phyloP scores from a whole-genome alignment of 2,329 filamentous ascomycete species.

The Aspergillus quadricinctus region DNA sequence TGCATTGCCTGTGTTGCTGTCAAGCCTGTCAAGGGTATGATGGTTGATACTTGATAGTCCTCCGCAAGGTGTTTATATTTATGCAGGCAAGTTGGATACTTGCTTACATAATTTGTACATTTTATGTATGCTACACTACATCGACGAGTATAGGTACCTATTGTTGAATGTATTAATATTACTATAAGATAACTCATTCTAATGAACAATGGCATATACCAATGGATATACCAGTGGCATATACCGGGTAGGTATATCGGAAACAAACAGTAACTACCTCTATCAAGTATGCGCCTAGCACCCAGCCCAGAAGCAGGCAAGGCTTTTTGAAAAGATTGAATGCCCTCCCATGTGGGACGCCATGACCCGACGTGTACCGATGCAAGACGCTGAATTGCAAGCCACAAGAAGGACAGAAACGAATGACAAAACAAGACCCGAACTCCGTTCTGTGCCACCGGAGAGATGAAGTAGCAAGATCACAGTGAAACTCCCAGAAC shows the following conservation, averaged over 20 bases:
- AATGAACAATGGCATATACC: background rate
- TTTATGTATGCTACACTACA: background rate
- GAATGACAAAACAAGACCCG: background rate
- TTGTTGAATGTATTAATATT: background rate
- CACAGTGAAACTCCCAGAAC: background rate
- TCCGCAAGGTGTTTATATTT: too few species aligned
- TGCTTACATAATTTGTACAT: background rate
- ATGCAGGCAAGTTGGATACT: too few species aligned
- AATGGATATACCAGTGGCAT: background rate
- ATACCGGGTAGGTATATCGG: background rate
- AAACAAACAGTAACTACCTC: constrained; percentile 3
- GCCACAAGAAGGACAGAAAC: constrained; percentile 3
- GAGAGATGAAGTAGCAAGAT: background rate
- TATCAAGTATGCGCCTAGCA: constrained; percentile 1
- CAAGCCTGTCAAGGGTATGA: too few species aligned
- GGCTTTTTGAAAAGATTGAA: background rate
- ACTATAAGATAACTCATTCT: background rate
- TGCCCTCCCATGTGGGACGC: constrained; percentile 8
- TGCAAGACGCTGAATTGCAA: constrained; percentile 19
- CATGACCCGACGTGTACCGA: constrained; percentile 12
- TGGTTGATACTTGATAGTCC: too few species aligned
- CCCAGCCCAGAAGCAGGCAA: background rate
- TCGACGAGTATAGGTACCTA: too few species aligned
- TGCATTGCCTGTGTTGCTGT: constrained; percentile 3
- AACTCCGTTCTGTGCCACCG: constrained; percentile 2